Percentiles rank a stretch among this genome's conserved stretches.
phyloP scores from a whole-genome alignment of 2,329 filamentous ascomycete species.

The Rhexocercosporidium sp. region DNA sequence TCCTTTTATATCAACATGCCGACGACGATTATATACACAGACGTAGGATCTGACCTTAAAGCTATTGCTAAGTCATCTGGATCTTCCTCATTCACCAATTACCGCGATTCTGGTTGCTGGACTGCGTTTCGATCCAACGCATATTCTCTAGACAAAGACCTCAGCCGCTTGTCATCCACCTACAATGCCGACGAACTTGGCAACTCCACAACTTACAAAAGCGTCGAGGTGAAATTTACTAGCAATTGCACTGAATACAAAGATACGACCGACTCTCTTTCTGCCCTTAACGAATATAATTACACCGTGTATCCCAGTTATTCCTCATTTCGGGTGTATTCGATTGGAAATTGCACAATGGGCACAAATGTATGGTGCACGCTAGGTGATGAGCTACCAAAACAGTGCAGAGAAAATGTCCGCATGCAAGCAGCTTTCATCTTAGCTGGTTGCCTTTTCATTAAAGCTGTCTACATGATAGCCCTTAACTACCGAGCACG shows the following conservation, averaged over 20 bases:
- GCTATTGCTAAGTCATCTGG: not conserved
- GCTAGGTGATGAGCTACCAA: slow-evolving; percentile 11
- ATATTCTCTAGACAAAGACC: slow-evolving; percentile 22
- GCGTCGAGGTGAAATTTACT: slow-evolving; percentile 23
- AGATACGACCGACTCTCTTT: slow-evolving; percentile 1
- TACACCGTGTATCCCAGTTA: not conserved
- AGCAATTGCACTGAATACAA: slow-evolving; percentile 19
- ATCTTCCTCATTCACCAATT: not conserved
- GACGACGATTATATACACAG: not conserved
- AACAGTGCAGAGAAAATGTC: slow-evolving; percentile 30
- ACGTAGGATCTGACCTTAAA: not conserved
- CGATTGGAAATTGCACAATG: slow-evolving; percentile 13
- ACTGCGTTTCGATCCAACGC: slow-evolving; percentile 23
- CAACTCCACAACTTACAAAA: slow-evolving; percentile 25
- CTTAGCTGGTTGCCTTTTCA: slow-evolving; percentile 29
- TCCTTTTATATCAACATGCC: slow-evolving; percentile 33
- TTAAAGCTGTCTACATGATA: slow-evolving; percentile 35
- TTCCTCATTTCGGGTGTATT: not conserved
- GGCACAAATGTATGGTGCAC: not conserved
- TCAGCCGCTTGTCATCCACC: not conserved
- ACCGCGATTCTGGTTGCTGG: slow-evolving; percentile 26
- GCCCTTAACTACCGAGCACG: slow-evolving; percentile 25
- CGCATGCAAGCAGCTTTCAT: slow-evolving; percentile 34
- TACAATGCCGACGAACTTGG: slow-evolving; percentile 12
- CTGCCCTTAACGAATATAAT: slow-evolving; percentile 10